Evolutionary conservation across 2,329 filamentous ascomycete species (phyloP), one percentile per base, ranked within the genome.

Genomic region (Myriangium duriaei): DNA sequence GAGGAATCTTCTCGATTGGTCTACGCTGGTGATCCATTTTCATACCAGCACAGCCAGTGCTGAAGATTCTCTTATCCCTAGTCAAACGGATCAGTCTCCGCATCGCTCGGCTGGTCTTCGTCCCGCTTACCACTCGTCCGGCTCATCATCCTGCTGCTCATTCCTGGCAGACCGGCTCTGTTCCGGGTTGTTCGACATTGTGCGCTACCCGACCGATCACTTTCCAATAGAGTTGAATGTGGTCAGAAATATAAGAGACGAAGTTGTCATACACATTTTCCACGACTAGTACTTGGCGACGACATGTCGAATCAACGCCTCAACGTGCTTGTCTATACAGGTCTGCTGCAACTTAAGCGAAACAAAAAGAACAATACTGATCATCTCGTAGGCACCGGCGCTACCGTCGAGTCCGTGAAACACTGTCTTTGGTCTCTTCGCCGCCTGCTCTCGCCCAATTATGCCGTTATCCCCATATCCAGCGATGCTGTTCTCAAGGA

Each of bases 11-110:
- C 10, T 10, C 24, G 10, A 28, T 10, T 10, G 10, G 24, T 10
- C 10, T 10, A n/a, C 24, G 24, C 24, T 28, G 24, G 10, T n/a
- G 10, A 28, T 10, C n/a, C n/a, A n/a, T n/a, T 12, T 28, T 17
- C 65, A 55, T 64, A 93, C 88, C 79, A 61, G 86, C 75, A 55
- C 88, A 96, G 42, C 88, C 91, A 2, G 88, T 96, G 67, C 85
- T 94, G 67, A 85, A 93, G 60, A 96, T 96, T 56, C 91, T 74
- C 72, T 94, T 88, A 67, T 96, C 87, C 88, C 88, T 96, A 56
- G 32, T 17, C 19, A 12, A 13, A 32, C 26, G 4, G 12, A 32
- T 49, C 34, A 44, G 40, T 40, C 24, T 16, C 32, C 12, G 11
- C 19, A n/a, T 13, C 24, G 14, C 14, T 17, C 11, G 19, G 4